phyloP scores from a whole-genome alignment of 2,329 filamentous ascomycete species.

The Xylariaceae sp. region DNA sequence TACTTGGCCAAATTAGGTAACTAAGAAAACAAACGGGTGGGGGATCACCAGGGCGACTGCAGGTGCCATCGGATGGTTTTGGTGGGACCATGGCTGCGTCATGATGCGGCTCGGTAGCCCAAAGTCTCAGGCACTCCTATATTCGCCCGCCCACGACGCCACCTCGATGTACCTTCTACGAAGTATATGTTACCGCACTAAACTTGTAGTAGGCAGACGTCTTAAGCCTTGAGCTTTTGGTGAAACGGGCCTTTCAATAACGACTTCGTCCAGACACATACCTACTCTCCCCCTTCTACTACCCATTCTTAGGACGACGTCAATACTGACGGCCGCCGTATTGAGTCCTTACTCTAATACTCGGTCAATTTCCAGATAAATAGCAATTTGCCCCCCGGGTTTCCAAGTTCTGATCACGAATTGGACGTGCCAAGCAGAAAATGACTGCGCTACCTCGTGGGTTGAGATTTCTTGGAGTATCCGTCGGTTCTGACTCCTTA shows the following conservation, averaged over 20 bases:
- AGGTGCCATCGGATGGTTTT: not conserved
- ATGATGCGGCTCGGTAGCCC: too few species aligned
- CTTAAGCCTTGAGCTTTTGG: too few species aligned
- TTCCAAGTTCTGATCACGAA: constrained; percentile 2
- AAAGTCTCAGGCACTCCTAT: too few species aligned
- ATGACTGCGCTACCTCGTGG: constrained; percentile 32
- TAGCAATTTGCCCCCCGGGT: not conserved
- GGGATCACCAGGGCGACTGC: constrained; percentile 30
- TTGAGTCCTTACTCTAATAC: not conserved
- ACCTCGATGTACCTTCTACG: not conserved
- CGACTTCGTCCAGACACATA: too few species aligned
- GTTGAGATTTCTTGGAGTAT: constrained; percentile 7
- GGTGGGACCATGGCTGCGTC: constrained; percentile 9
- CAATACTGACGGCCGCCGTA: not conserved
- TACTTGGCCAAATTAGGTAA: constrained; percentile 16
- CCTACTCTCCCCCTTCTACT: too few species aligned
- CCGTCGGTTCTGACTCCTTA: not conserved
- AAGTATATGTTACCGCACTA: too few species aligned
- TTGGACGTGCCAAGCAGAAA: constrained; percentile 6
- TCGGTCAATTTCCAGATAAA: not conserved
- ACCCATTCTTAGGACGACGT: too few species aligned
- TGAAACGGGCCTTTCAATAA: too few species aligned
- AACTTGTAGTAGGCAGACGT: too few species aligned
- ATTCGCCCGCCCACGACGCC: too few species aligned
- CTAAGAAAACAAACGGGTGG: constrained; percentile 23